Percentiles rank a stretch among this genome's conserved stretches.
phyloP scores from a whole-genome alignment of 2,329 filamentous ascomycete species.

The Westerdykella ornata region DNA sequence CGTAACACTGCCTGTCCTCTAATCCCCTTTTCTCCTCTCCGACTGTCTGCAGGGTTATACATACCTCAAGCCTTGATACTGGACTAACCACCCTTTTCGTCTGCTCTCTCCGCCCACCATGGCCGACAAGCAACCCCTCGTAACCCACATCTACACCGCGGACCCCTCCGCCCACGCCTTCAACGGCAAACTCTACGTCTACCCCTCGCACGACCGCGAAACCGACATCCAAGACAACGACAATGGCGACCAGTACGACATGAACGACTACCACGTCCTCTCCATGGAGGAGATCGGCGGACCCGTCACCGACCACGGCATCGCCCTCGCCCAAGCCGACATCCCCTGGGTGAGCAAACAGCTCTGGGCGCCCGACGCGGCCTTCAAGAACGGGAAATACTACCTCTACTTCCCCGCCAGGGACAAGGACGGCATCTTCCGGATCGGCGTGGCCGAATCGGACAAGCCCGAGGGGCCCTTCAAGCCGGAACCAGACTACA shows the following conservation, averaged over 20 bases:
- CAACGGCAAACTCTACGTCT: constrained; percentile 68
- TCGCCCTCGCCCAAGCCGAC: constrained; percentile 58
- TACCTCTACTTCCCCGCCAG: constrained; percentile 73
- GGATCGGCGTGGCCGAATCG: constrained; percentile 64
- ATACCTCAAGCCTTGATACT: constrained; percentile 1
- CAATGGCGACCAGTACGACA: constrained; percentile 81
- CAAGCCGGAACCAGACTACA: constrained; percentile 55
- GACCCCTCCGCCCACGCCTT: constrained; percentile 78
- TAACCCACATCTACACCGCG: constrained; percentile 70
- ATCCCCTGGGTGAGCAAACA: constrained; percentile 74
- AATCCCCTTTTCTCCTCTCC: neutral
- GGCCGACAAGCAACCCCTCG: constrained; percentile 52
- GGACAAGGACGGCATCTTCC: constrained; percentile 62
- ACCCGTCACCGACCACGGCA: constrained; percentile 64
- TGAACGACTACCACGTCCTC: constrained; percentile 78
- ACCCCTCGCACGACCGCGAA: constrained; percentile 73
- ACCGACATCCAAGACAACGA: constrained; percentile 70
- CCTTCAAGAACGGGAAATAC: constrained; percentile 61
- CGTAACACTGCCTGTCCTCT: neutral
- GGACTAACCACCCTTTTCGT: constrained; percentile 1
- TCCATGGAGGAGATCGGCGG: constrained; percentile 52
- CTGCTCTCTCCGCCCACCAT: constrained; percentile 11
- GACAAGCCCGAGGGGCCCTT: constrained; percentile 65
- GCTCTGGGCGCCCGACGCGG: constrained; percentile 74
- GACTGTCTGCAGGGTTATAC: too few relatives aligned